Evolutionary conservation across 2,329 filamentous ascomycete genomes (phyloP).

Genomic region (Teratosphaeria epicoccoides): DNA sequence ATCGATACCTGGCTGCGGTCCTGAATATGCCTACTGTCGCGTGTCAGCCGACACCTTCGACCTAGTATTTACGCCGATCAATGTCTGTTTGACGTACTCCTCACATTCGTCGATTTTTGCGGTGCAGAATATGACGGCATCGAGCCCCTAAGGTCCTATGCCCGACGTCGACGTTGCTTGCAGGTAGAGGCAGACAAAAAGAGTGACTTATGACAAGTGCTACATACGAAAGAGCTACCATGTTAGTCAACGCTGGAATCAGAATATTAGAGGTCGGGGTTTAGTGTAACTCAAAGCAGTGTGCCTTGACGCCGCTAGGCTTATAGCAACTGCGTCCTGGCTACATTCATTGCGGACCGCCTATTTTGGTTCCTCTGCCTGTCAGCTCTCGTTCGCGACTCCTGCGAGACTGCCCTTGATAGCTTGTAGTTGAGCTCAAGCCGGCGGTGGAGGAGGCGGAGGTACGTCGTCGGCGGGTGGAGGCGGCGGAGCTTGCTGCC

Average conservation of each 20-base stretch:
- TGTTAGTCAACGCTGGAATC: neutral
- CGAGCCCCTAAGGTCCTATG: too few species aligned
- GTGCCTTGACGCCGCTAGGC: neutral
- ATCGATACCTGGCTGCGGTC: too few species aligned
- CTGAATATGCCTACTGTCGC: too few species aligned
- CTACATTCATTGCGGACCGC: neutral
- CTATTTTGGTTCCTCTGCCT: neutral
- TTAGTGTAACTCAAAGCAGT: neutral
- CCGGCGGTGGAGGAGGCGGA: slow-evolving; percentile 1
- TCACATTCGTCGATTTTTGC: too few species aligned
- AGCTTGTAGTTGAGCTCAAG: neutral
- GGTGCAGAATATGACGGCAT: too few species aligned
- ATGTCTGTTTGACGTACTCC: too few species aligned
- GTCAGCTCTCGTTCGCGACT: neutral
- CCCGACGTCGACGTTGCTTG: too few species aligned
- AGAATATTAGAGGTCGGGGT: neutral
- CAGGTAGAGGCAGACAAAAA: too few species aligned
- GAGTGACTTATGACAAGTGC: neutral
- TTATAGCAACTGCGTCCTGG: neutral
- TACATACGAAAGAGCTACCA: neutral
- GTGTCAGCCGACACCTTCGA: too few species aligned
- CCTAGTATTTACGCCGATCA: too few species aligned
- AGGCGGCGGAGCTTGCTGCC: neutral
- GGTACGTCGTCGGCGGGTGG: slow-evolving; percentile 1
- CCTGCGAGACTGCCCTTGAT: too few species aligned